Conservation (phyloP, 2,329 filamentous ascomycete genomes). For the Lizonia empirigonia region DNA sequence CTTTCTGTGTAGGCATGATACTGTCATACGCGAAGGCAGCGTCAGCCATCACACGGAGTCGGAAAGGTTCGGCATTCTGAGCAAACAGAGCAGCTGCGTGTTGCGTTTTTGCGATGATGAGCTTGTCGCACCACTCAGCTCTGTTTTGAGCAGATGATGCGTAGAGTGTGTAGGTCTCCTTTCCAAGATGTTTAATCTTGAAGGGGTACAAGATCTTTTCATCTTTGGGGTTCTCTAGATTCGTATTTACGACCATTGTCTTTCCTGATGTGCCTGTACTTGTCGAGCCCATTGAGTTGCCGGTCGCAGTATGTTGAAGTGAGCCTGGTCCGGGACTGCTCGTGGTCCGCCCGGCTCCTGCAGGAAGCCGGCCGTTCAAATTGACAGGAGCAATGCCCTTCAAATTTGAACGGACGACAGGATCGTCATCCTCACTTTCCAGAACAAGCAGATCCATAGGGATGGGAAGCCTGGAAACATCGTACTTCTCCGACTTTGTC, state of each 20-base stretch:
- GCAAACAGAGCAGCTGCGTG: conserved; percentile 87
- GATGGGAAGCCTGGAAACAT: conserved; percentile 93
- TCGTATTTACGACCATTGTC: conserved; percentile 54
- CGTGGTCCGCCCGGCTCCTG: conserved; percentile 57
- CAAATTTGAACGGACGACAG: conserved; percentile 77
- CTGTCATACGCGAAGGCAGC: conserved; percentile 85
- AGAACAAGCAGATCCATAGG: conserved; percentile 95
- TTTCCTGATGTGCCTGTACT: conserved; percentile 59
- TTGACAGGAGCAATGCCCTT: conserved; percentile 71
- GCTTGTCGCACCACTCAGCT: conserved; percentile 89
- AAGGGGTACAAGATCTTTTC: conserved; percentile 88
- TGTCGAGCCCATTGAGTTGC: conserved; percentile 60
- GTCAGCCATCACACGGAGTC: conserved; percentile 88
- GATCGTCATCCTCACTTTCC: conserved; percentile 90
- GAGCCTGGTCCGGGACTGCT: conserved; percentile 54
- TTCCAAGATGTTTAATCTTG: conserved; percentile 91
- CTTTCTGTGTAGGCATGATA: conserved; percentile 58
- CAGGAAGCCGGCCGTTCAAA: conserved; percentile 39
- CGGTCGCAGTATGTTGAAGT: conserved; percentile 71
- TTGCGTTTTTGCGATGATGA: conserved; percentile 91
- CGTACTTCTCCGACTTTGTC: conserved; percentile 81
- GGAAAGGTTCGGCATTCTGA: conserved; percentile 95
- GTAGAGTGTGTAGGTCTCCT: conserved; percentile 91
- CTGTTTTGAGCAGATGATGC: conserved; percentile 76
- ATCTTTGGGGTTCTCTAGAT: conserved; percentile 65